Percentiles rank a stretch among this genome's conserved stretches.
phyloP scores from a whole-genome alignment of 129 eudicot genomes.

The Pulicaria dysenterica region DNA sequence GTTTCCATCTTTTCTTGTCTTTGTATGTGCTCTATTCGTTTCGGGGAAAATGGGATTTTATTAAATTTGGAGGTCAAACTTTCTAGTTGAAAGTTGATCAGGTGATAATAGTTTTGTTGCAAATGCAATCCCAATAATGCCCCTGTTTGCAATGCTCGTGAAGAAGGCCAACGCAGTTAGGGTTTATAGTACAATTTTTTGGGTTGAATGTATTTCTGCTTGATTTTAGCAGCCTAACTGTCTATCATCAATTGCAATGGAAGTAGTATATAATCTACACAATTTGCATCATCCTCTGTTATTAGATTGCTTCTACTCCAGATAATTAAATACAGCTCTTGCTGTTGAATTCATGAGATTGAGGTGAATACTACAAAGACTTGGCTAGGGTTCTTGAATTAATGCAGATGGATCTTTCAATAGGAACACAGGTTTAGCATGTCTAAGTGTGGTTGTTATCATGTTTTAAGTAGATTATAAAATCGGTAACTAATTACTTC shows the following conservation, averaged over 20 bases:
- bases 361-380: neutral
- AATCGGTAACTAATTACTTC: neutral
- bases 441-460: neutral
- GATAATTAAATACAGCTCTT: neutral
- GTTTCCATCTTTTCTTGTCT: constrained; percentile 25
- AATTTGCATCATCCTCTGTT: neutral
- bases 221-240: neutral
- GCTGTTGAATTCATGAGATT: neutral
- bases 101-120: neutral
- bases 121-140: neutral
- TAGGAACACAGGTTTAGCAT: neutral
- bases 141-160: neutral
- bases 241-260: constrained; percentile 8
- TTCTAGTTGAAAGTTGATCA: neutral
- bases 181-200: constrained; percentile 9
- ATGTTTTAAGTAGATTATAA: neutral
- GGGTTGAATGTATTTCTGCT: neutral
- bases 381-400: neutral
- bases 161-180: constrained; percentile 10
- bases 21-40: neutral
- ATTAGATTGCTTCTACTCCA: neutral
- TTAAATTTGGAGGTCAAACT: neutral
- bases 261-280: neutral
- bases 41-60: neutral
- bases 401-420: neutral